A percentile compares a stretch with the other conserved stretches of the same genome.
Evolutionary conservation across 108 stramenopile genomes (phyloP).

Genomic region (Skeletonema menzelii): DNA sequence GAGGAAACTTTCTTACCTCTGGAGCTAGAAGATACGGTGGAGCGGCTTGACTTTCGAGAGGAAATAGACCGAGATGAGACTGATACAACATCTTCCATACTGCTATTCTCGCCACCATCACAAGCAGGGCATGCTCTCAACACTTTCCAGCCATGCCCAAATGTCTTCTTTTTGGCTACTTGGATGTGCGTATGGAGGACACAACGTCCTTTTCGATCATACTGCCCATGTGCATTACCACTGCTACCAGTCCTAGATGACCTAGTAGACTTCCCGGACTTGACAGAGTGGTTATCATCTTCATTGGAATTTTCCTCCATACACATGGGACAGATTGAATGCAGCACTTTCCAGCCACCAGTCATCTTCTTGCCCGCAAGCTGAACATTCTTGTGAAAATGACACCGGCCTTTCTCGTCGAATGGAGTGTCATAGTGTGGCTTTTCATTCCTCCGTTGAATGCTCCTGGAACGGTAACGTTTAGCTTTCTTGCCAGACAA

Average conservation of each 20-base stretch:
- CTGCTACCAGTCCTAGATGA: not conserved
- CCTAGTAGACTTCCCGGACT: conserved; percentile 19
- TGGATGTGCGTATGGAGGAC: conserved; percentile 13
- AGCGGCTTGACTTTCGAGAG: conserved; percentile 4
- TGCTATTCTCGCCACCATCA: conserved; percentile 1
- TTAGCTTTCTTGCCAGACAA: not conserved
- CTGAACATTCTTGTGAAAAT: conserved; percentile 40
- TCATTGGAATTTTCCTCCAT: conserved; percentile 23
- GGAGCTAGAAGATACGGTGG: not conserved
- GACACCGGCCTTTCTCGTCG: conserved; percentile 44
- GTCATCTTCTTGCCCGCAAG: conserved; percentile 40
- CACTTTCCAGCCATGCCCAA: conserved; percentile 27
- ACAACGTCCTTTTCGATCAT: conserved; percentile 24
- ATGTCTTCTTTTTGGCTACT: conserved; percentile 22
- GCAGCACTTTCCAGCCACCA: conserved; percentile 37
- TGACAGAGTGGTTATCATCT: conserved; percentile 20
- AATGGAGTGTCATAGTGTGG: conserved; percentile 36
- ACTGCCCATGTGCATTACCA: conserved; percentile 2
- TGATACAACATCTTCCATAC: conserved; percentile 18
- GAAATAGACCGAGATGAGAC: not conserved
- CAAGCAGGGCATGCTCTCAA: conserved; percentile 25
- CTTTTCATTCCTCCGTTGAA: not conserved
- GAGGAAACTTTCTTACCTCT: not conserved
- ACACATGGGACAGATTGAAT: conserved; percentile 37
- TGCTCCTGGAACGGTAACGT: not conserved